These are phyloP conservation scores for Dipodascopsis tothii DNA, from an alignment of 805 yeast genomes.

Conservation along the genomic window DNA sequence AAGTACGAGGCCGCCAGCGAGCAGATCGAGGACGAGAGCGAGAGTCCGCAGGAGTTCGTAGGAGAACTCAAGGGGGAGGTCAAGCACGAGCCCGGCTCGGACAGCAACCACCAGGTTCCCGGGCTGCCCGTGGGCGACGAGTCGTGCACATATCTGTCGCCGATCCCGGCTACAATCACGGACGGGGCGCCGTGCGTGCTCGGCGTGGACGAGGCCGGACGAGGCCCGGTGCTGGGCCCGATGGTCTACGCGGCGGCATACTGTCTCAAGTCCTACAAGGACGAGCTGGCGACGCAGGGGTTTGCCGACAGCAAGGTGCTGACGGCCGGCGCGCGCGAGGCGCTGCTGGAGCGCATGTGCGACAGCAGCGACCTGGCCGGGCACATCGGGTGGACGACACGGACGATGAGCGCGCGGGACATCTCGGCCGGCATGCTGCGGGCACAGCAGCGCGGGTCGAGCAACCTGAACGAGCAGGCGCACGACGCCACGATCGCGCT, in stretches of 20 bases:
- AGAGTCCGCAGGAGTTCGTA: too few relatives aligned
- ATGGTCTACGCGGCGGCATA: conserved; percentile 94
- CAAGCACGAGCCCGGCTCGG: too few relatives aligned
- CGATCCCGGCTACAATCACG: conserved; percentile 13
- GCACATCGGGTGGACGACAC: conserved; percentile 81
- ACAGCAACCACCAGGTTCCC: too few relatives aligned
- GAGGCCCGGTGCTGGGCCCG: conserved; percentile 97
- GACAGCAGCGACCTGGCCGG: conserved; percentile 39
- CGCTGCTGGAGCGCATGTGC: conserved; percentile 55
- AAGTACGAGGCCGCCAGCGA: too few relatives aligned
- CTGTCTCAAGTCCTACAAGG: conserved; percentile 48
- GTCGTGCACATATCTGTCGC: conserved; percentile 17
- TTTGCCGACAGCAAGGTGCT: conserved; percentile 91
- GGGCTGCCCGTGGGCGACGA: too few relatives aligned
- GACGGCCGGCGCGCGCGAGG: conserved; percentile 61
- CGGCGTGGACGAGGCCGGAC: conserved; percentile 97
- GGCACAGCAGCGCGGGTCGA: conserved; percentile 43
- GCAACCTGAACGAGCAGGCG: conserved; percentile 89
- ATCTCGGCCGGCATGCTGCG: conserved; percentile 83
- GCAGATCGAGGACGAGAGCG: too few relatives aligned
- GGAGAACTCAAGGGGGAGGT: too few relatives aligned
- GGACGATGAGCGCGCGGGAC: conserved; percentile 77
- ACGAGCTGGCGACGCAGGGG: conserved; percentile 53
- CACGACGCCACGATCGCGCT: conserved; percentile 85
- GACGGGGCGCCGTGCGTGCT: conserved; percentile 36